These are phyloP conservation scores for Nakazawaea laoshanensis DNA, from an alignment of 805 yeast genomes.

Conservation along the genomic window DNA sequence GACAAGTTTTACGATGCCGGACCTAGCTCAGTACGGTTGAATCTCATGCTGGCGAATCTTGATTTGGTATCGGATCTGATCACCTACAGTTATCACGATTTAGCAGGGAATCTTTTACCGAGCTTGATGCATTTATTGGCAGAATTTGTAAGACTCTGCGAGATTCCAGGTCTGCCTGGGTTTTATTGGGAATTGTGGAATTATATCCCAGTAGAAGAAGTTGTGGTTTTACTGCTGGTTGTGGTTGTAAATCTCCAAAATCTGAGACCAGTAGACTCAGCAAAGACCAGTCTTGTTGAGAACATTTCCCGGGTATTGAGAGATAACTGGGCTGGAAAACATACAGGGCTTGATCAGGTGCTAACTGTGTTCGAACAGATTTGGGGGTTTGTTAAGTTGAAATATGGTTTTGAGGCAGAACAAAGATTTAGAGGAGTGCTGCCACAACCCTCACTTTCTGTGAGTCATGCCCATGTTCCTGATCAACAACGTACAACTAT, in stretches of 20 bases:
- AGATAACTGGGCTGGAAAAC: too few species aligned
- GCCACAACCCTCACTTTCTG: constrained; percentile 11
- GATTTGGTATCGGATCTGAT: not conserved
- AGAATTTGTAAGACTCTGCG: constrained; percentile 44
- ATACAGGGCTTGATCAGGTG: too few species aligned
- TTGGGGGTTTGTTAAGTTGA: constrained; percentile 17
- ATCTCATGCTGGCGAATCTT: constrained; percentile 7
- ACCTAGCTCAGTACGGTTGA: not conserved
- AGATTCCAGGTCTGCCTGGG: constrained; percentile 24
- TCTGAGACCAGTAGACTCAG: too few species aligned
- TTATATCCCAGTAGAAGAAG: constrained; percentile 53
- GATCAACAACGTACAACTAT: constrained; percentile 8
- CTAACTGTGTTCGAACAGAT: constrained; percentile 15
- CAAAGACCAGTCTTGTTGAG: too few species aligned
- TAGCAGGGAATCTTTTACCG: constrained; percentile 46
- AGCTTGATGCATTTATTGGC: constrained; percentile 47
- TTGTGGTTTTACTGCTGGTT: constrained; percentile 42
- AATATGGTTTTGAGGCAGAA: constrained; percentile 11
- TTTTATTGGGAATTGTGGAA: constrained; percentile 56
- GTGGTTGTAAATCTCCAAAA: constrained; percentile 46
- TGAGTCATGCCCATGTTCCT: not conserved
- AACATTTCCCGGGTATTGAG: too few species aligned
- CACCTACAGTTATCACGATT: constrained; percentile 39
- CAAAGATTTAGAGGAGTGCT: too few species aligned
- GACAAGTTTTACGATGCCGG: constrained; percentile 4